Base-by-base conservation (phyloP, 805 yeast species). In the Metschnikowia noctiluminum region DNA sequence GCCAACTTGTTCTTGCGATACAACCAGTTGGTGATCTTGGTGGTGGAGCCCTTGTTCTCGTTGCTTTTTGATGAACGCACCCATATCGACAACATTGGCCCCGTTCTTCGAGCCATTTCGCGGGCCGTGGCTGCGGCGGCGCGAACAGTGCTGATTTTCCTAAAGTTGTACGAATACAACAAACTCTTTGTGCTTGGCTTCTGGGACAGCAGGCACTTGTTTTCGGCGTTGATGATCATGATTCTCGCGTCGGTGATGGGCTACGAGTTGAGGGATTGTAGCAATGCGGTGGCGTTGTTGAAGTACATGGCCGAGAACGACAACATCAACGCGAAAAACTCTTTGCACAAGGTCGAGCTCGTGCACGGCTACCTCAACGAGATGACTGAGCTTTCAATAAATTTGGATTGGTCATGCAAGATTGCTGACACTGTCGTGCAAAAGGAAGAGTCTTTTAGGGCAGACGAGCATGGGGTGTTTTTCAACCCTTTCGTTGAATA, bases 151-250 rank as follows among this genome's bases (percentile, higher is more conserved):
- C 65, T 68, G 44, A 59, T 70, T 6, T 41, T 68, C 5, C 38
- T 60, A 31, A 61, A 66, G 44, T 56, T 71, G 38, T 65, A 61
- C 38, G 61, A 61, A 32, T 51, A 59, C 43, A 51, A 62, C n/a
- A 57, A 64, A 39, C 49, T 70, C 12, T 70, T 70, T 46, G 53
- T 60, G 16, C 53, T 66, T 14, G 77, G 76, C 2, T 70, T 63
- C 47, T 71, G 74, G 72, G 77, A 72, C 48, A 56, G 68, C 40
- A 73, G 68, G 50, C 71, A 71, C 55, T 53, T 71, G 36, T 71
- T 62, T 47, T 57, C 65, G 5, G 68, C 76, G 1, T 49, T 69
- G 26, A 52, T 69, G 16, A 49, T 65, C 21, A 46, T 69, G 34
- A 54, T 69, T 11, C 58, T 69, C 50, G 61, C 68, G 0, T 43